phyloP scores from a whole-genome alignment of 2,329 filamentous ascomycete species.

The Rhinocladiella similis region DNA sequence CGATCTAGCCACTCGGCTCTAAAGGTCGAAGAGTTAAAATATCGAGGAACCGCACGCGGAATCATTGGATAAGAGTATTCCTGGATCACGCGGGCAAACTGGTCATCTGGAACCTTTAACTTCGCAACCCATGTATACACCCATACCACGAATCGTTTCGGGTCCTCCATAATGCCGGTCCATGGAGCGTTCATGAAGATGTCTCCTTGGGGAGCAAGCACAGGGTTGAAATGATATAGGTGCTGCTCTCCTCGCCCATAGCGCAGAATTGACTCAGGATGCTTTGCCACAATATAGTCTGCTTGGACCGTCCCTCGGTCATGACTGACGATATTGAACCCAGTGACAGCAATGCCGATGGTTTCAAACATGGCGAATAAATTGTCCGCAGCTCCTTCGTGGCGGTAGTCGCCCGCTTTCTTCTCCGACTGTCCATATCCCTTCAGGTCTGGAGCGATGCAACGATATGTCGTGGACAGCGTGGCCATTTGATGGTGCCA shows the following conservation, averaged over 20 bases:
- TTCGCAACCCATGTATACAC: conserved; percentile 1
- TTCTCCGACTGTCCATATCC: conserved; percentile 18
- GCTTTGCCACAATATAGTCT: conserved; percentile 14
- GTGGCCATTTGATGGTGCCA: conserved; percentile 16
- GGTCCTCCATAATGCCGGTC: conserved; percentile 10
- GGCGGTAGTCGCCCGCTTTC: conserved; percentile 12
- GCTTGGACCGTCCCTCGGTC: conserved; percentile 16
- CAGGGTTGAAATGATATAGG: conserved; percentile 13
- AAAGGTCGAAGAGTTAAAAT: conserved; percentile 19
- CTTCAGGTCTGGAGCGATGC: conserved; percentile 13
- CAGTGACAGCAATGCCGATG: conserved; percentile 1
- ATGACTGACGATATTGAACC: conserved; percentile 14
- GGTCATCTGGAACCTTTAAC: not conserved
- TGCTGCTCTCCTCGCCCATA: conserved; percentile 18
- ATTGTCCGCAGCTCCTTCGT: conserved; percentile 12
- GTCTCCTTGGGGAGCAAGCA: conserved; percentile 11
- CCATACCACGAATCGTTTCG: not conserved
- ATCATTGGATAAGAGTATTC: conserved; percentile 10
- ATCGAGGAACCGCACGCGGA: conserved; percentile 6
- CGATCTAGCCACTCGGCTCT: conserved; percentile 14
- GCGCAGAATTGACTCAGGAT: conserved; percentile 7
- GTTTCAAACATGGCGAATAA: conserved; percentile 7
- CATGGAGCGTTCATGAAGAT: conserved; percentile 12
- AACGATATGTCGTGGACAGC: conserved; percentile 2
- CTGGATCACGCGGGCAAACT: conserved; percentile 8